Base-by-base conservation (phyloP, 2,329 filamentous ascomycete genomes). In the Fonsecaea erecta region DNA sequence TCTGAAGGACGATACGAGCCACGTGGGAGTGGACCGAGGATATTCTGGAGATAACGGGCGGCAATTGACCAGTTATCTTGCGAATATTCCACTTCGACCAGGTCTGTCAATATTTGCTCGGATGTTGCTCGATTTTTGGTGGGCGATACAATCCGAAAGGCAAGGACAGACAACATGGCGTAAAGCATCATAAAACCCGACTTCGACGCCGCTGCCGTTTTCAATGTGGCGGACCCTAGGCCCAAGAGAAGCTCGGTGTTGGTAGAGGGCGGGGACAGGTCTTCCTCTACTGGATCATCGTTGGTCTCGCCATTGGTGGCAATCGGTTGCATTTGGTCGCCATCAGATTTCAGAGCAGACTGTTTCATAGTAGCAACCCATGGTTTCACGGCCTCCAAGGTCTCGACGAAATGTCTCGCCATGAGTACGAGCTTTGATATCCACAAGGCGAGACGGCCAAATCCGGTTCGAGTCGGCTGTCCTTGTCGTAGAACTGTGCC, bases 41-140 rank as follows among this genome's bases (percentile, higher is more conserved):
- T 88, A 52, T 88, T 85, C 72, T 90, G 86, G 72, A 99, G 95
- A 73, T 91, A 93, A 0, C 85, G 85, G 0, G 90, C 88, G 0
- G 95, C 93, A 1, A 87, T 84, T 1, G 81, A 82, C 73, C 88
- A 93, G 70, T 98, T 91, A 24, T 86, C 85, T 2, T 91, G 82
- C 65, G 90, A 86, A 71, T 89, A 95, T 73, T 94, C 93, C 57
- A 97, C 81, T 4, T 95, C 85, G 1, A 93, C 95, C 52, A 98
- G 84, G 76, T 99, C 95, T 9, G 92, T 90, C 76, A 93, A 86
- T 66, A 89, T 88, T 21, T 88, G 85, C 71, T 96, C 88, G 0
- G 90, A 88, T 7, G 92, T 91, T 71, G 96, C 90, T 0, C 83
- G 83, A 68, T 94, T 90, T 62, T 88, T 90, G 3, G 93, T 92